Base-by-base conservation (phyloP, 768 basidiomycete species). In the Fomitopsis serialis region DNA sequence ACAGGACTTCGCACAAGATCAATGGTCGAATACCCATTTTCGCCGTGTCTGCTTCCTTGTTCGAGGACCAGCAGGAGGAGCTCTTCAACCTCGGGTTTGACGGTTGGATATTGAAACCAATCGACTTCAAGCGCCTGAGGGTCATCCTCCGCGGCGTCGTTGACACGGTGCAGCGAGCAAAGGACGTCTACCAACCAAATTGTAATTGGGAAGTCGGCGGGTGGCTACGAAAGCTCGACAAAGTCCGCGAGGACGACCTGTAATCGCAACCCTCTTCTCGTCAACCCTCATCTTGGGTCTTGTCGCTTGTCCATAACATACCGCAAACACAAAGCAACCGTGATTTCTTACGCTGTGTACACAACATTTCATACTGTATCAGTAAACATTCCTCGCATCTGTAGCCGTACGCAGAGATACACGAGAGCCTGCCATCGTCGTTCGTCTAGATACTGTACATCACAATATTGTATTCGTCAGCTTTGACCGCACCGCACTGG, bases 61-160 rank as follows among this genome's bases (percentile, higher is more conserved):
- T 69, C 35, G 84, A 86, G 58, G 68, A 67, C 17, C 81, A 87
- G 61, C 74, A 80, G 3, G 67, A 74, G 0, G 76, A 84, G 50
- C 68, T 90, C 48, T 66, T 71, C 8, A 63, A 71, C 12, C 67
- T 74, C 44, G 82, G 88, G 37, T 78, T 90, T 64, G 87, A 90
- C 63, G 90, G 89, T 3, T 93, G 88, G 88, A 79, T 90, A 17
- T 70, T 92, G 56, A 92, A 92, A 67, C 91, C 89, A 0, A 82
- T 92, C 58, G 84, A 90, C 64, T 91, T 89, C 67, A 78, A 80
- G 56, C 74, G 89, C 13, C 74, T 92, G 11, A 67, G 75, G 22
- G 62, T 67, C 2, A 72, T 93, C 29, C 64, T 92, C 21, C 67
- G 71, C 11, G 89, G 87, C 0, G 74, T 89, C 13, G 74, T 72